Base-by-base conservation (phyloP, 2,329 filamentous ascomycete species). In the Colletotrichum cuscutae region DNA sequence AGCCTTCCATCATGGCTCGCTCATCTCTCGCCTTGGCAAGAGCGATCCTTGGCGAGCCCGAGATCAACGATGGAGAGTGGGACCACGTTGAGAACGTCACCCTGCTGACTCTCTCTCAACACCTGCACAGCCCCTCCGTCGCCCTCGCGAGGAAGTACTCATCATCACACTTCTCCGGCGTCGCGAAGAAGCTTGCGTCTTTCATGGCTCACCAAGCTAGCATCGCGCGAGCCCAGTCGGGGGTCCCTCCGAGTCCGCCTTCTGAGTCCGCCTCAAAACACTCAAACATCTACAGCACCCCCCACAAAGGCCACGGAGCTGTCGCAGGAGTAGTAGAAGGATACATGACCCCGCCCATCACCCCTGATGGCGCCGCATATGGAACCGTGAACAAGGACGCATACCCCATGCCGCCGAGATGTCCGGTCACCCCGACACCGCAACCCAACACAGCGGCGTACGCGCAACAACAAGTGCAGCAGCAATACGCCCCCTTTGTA, bases 1-100 rank as follows among this genome's bases (percentile, higher is more conserved):
- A 93, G 79, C 95, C 97, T 24, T 98, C 96, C 0, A 92, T 95
- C 76, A 94, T 99, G 88, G 95, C 97, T 57, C 90, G 95, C 76
- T 93, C 95, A 56, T 95, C 95, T 12, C 87, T 98, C 68, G 95
- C 95, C 65, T 89, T 99, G 53, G 92, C 96, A 52, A 89, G 95
- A 75, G 96, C 94, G 80, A 95, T 99, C 75, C 89, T 98, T 12
- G 92, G 92, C 79, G 92, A 95, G 72, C 89, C 92, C 53, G 95
- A 97, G 81, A 88, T 92, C 75, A 90, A 90, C 75, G 92, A 94
- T 74, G 90, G 89, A 52, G 92, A 95, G 76, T 97, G 94, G 94
- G 91, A 92, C 77, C 89, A 91, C 71, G 89, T 90, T 68, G 93
- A 95, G 80, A 90, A 92, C 75, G 86, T 91, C 72, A 93, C 92